Evolutionary conservation across 176 grass and related monocot genomes (phyloP), one percentile per base, ranked within the genome.

Genomic region (Tuctoria greenei): DNA sequence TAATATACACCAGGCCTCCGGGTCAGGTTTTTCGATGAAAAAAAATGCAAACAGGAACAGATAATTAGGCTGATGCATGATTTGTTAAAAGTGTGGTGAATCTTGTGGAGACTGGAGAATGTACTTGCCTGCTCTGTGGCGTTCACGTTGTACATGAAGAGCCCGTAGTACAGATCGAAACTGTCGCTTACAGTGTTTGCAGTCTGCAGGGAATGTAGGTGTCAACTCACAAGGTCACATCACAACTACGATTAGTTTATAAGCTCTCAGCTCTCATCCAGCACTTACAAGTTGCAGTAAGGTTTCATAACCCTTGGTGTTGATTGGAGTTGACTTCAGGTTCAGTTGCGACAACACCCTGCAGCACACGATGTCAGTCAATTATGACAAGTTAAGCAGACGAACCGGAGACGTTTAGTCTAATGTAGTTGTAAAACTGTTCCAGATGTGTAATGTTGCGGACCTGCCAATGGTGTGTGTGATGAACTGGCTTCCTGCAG

Each of bases 131-230:
- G 91, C 25, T 93, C 87, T 35, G 91, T 85, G 50, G 84, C 87
- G 23, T 90, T 83, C 27, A 93, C 42, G 72, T 90, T 93, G 78
- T 93, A 93, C 91, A 93, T 87, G 69, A 90, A 90, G 57, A 93
- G 87, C 10, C 91, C 87, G 0, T 90, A 87, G 67, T 93, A 93
- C 0, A 93, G 74, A 59, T 93, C 84, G 2, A 90, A 90, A 72
- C 87, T 93, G 57, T 93, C 91, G 2, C 84, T 87, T 52, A 87
- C 15, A 0, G 87, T 87, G 47, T 93, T 93, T n/a, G 64, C 7
- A 2, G 87, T 87, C 91, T 85, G 74, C 26, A 81, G 45, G 36
- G 17, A 20, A 54, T 4, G 21, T 50, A 65, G 14, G 10, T 13
- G 24, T 65, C n/a, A 25, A 58, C 10, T 26, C 55, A 58, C 55